Conservation (phyloP, 768 basidiomycete genomes). For the Ramaria sp. region DNA sequence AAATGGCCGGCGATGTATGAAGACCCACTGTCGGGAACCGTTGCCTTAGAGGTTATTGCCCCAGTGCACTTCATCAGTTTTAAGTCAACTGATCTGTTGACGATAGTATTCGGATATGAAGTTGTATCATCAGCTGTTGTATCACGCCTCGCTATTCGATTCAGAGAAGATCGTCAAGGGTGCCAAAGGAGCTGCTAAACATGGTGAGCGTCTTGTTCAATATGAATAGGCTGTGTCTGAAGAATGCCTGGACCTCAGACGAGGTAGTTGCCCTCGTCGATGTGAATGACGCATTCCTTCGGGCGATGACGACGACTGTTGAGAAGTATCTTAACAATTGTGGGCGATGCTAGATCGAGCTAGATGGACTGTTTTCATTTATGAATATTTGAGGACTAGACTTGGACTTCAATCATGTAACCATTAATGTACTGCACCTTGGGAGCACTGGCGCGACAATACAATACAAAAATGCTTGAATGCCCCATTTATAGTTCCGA, state of each 20-base stretch:
- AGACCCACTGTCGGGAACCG: constrained; percentile 57
- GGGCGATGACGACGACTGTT: constrained; percentile 43
- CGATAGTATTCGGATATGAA: constrained; percentile 71
- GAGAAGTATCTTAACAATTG: constrained; percentile 79
- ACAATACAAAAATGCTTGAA: not conserved
- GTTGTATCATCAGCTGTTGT: constrained; percentile 86
- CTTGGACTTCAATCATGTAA: not conserved
- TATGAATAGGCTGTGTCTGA: not conserved
- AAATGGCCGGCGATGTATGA: constrained; percentile 75
- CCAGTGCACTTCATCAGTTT: not conserved
- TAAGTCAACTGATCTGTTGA: constrained; percentile 5
- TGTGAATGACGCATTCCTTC: constrained; percentile 42
- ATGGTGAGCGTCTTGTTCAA: constrained; percentile 14
- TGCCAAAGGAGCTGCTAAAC: constrained; percentile 34
- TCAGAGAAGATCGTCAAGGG: constrained; percentile 46
- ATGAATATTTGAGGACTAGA: constrained; percentile 44
- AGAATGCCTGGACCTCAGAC: constrained; percentile 32
- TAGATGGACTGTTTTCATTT: constrained; percentile 70
- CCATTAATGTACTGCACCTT: not conserved
- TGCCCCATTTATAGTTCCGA: not conserved
- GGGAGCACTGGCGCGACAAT: not conserved
- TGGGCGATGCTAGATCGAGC: constrained; percentile 84
- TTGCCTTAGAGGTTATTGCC: constrained; percentile 55
- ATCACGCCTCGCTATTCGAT: constrained; percentile 73
- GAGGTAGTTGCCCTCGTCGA: constrained; percentile 39